Evolutionary conservation across 371 early-diverging fungal genomes (phyloP).

Genomic region (Mortierella sp.): DNA sequence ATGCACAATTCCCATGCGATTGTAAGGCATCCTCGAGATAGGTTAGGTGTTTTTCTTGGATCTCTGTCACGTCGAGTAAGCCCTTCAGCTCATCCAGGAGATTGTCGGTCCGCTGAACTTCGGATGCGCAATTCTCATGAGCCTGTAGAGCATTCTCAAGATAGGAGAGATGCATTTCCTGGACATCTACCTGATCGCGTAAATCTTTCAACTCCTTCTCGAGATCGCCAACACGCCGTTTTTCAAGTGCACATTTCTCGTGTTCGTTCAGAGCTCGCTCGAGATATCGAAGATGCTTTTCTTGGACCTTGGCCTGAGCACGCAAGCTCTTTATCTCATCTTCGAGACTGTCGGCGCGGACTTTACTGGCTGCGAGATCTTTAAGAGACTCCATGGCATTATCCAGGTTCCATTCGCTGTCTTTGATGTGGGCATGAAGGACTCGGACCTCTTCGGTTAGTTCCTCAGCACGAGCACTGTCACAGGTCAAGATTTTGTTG

Average conservation of each 20-base stretch:
- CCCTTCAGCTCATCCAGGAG: conserved; percentile 20
- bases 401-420: conserved; percentile 16
- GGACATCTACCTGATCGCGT: conserved; percentile 23
- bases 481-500: conserved; percentile 7
- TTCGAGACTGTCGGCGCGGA: conserved; percentile 8
- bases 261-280: conserved; percentile 19
- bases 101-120: not conserved
- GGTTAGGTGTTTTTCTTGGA: conserved; percentile 41
- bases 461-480: conserved; percentile 8
- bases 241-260: not conserved
- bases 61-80: conserved; percentile 13
- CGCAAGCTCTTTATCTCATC: conserved; percentile 18
- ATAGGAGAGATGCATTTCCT: conserved; percentile 40
- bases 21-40: conserved; percentile 24
- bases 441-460: conserved; percentile 10
- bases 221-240: not conserved
- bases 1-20: conserved; percentile 25
- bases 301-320: conserved; percentile 28
- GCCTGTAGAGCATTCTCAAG: conserved; percentile 25
- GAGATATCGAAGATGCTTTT: conserved; percentile 39
- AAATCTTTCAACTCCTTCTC: conserved; percentile 23
- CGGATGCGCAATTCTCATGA: not conserved
- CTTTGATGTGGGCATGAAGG: conserved; percentile 19
- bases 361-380: not conserved
- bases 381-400: conserved; percentile 7